These are phyloP conservation scores for Ustilago bromivora DNA, from an alignment of 1,284 basidiomycete species.

Conservation along the genomic window DNA sequence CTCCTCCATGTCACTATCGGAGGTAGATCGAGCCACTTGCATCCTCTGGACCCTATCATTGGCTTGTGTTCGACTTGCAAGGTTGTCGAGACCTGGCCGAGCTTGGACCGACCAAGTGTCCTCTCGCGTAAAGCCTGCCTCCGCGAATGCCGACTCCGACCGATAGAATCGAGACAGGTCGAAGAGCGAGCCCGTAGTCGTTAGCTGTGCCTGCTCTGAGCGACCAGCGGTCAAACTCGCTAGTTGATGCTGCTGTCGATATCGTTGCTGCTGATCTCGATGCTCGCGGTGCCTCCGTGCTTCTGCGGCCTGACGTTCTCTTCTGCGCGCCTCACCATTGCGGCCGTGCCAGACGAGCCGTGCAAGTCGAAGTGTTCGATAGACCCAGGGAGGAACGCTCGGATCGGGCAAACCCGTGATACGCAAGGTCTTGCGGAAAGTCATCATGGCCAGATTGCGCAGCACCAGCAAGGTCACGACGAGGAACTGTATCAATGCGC, in stretches of 20 bases:
- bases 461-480: constrained; percentile 20
- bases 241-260: constrained; percentile 1
- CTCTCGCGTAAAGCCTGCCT: neutral
- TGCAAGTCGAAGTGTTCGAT: constrained; percentile 32
- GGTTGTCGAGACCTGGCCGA: neutral
- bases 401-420: constrained; percentile 32
- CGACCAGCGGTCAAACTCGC: neutral
- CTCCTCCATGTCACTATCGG: constrained; percentile 29
- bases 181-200: neutral
- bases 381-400: constrained; percentile 38
- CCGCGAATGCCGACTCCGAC: neutral
- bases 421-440: constrained; percentile 8
- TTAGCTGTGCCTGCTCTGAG: neutral
- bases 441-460: constrained; percentile 19
- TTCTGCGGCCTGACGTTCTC: constrained; percentile 21
- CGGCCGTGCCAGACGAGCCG: constrained; percentile 66
- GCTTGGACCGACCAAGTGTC: neutral
- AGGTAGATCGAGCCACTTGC: neutral
- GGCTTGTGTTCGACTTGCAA: neutral
- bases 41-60: neutral
- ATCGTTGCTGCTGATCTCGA: constrained; percentile 16
- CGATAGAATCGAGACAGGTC: neutral
- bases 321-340: constrained; percentile 57
- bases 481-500: constrained; percentile 26
- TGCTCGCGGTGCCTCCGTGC: neutral